Evolutionary conservation across 2,329 filamentous ascomycete species (phyloP), one percentile per base, ranked within the genome.

Genomic region (Plenodomus lindquistii): DNA sequence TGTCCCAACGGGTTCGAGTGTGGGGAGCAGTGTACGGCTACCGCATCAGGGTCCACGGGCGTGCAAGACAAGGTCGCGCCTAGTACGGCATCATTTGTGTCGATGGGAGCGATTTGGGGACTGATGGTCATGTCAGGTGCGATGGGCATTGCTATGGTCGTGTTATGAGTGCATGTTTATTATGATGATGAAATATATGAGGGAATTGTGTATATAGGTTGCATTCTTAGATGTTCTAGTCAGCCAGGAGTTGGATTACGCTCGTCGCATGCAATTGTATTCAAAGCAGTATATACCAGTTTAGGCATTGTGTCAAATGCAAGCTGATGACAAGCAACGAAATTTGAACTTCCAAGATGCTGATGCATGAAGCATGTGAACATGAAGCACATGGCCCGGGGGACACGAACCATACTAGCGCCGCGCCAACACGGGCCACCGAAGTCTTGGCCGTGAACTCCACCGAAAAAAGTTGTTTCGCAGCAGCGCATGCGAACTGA

Each of bases 1-100:
- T 97, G 93, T 77, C 91, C 91, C 0, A 80, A 89, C 49, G 69
- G 68, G 3, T 72, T 62, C 42, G 59, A 61, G 17, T 71, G 68
- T 42, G 69, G 68, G 2, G 64, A 67, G 37, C 66, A 71, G 40
- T 71, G 69, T 44, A 72, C 69, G 4, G 67, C 69, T 3, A 69
- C 69, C 9, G 60, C 60, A 8, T 61, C 59, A 1, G 66, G 66
- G 0, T 55, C 59, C 27, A 62, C 58, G 0, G 58, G 61, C 19
- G 63, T 70, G 0, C 44, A 58, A 16, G 57, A 51, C 4, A 78
- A 79, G 53, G 63, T 69, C 37, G 61, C 71, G 11, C 72, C 74
- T 2, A 77, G 67, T 48, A 56, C 59, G 13, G 74, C 71, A 13
- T 65, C 54, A 0, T 59, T 62, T 50, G 57, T 66, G 13, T 59